Base-by-base conservation (phyloP, 1,139 yeast genomes). In the Diutina ranongensis region DNA sequence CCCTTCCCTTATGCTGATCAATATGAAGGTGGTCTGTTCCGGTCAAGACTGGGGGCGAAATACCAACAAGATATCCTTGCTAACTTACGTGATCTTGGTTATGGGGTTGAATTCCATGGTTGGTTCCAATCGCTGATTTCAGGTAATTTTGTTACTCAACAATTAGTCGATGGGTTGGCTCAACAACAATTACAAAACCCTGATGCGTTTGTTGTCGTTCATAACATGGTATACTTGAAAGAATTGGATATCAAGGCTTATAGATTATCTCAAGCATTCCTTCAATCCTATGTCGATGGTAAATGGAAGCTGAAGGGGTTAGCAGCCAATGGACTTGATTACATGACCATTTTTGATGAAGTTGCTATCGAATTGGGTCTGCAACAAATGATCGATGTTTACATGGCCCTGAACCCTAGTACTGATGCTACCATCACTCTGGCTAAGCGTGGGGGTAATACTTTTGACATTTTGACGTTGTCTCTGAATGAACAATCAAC, bases 71-170 rank as follows among this genome's bases (percentile, higher is more conserved):
- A 83, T 46, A 71, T 83, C 57, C 68, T 82, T 53, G 75, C 75
- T 46, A 74, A 76, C 50, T 72, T 85, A 54, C 77, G 73, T 55
- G 74, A 71, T 49, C 76, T 80, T 52, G 83, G 83, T 45, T 72
- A 77, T 51, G 94, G 89, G 45, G 72, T 80, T 45, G 86, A 81
- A 59, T 74, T 81, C 53, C 77, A 82, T 53, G 96, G 96, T 34
- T 87, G 89, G 89, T 87, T 83, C 65, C 78, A 84, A 58, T 72
- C 84, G 45, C 73, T 88, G 33, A 60, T 72, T 46, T 74, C 83
- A 42, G 94, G 94, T 45, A 78, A 76, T 58, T 80, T 80, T 59
- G 76, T 80, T 55, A 79, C 81, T 51, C 77, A 77, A 49, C 74
- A 76, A 50, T 68, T 81, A 49, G 72, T 83, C 44, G 94, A 83